phyloP scores from a whole-genome alignment of 1,139 yeast species.

The Geotrichum australiense region DNA sequence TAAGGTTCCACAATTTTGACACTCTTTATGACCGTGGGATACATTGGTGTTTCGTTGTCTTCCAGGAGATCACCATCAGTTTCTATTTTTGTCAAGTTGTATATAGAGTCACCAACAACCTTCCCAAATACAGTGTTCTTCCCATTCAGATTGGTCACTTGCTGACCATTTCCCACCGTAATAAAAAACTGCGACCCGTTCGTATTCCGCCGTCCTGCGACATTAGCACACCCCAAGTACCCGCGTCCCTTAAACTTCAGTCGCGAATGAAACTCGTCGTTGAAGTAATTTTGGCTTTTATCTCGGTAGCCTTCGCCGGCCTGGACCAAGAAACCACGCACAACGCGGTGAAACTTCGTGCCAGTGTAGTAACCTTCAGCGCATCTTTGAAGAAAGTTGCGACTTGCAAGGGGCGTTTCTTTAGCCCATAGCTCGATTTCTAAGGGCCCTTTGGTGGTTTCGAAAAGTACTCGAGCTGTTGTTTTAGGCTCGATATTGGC shows the following conservation, averaged over 20 bases:
- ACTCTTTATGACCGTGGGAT: constrained; percentile 43
- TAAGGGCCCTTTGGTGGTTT: constrained; percentile 55
- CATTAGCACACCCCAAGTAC: constrained; percentile 45
- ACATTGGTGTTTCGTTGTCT: constrained; percentile 44
- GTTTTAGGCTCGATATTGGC: constrained; percentile 47
- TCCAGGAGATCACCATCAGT: constrained; percentile 23
- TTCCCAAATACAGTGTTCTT: constrained; percentile 56
- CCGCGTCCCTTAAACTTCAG: constrained; percentile 48
- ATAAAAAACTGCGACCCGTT: constrained; percentile 49
- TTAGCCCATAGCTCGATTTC: constrained; percentile 65
- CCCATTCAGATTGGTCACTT: constrained; percentile 34
- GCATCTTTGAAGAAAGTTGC: constrained; percentile 46
- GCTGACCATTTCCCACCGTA: constrained; percentile 43
- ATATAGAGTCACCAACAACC: constrained; percentile 52
- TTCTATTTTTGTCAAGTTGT: constrained; percentile 47
- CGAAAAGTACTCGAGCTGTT: constrained; percentile 50
- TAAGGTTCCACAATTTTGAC: constrained; percentile 43
- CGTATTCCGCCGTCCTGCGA: constrained; percentile 28
- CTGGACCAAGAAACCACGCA: constrained; percentile 37
- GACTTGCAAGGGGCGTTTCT: constrained; percentile 51
- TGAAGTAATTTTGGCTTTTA: constrained; percentile 30
- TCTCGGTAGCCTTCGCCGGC: constrained; percentile 34
- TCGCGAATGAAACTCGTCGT: constrained; percentile 50
- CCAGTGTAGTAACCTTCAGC: constrained; percentile 40
- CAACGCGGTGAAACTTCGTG: constrained; percentile 38